Percentiles rank a stretch among this genome's conserved stretches.
Evolutionary conservation across 225 moss, liverwort and hornwort species (phyloP).

Genomic region (Polytrichum formosum): DNA sequence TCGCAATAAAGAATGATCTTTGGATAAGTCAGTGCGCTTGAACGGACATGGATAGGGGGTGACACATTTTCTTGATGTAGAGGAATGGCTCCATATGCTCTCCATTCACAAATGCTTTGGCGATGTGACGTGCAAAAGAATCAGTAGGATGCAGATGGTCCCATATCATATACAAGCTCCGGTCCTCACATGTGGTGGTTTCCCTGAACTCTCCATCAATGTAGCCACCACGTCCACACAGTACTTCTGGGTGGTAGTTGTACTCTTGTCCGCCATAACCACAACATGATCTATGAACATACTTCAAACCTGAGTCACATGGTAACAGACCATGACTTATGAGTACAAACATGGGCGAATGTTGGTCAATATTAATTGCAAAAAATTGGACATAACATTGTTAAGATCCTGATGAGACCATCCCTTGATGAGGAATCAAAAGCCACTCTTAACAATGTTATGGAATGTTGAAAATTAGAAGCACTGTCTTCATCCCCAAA

Average conservation of each 20-base stretch:
- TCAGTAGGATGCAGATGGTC: slow-evolving; percentile 21
- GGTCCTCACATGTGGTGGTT: slow-evolving; percentile 24
- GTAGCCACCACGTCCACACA: not conserved
- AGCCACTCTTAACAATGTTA: not conserved
- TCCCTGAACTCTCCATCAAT: slow-evolving; percentile 2
- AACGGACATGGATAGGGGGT: not conserved
- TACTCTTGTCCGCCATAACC: not conserved
- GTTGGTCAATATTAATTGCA: not conserved
- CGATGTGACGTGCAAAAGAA: slow-evolving; percentile 29
- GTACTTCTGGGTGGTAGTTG: not conserved
- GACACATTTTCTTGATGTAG: slow-evolving; percentile 7
- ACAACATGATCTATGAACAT: slow-evolving; percentile 33
- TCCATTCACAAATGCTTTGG: slow-evolving; percentile 33
- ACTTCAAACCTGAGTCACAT: slow-evolving; percentile 25
- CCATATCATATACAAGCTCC: slow-evolving; percentile 35
- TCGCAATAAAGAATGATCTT: too few relatives aligned
- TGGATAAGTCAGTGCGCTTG: too few relatives aligned
- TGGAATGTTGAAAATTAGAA: not conserved
- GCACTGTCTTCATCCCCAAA: not conserved
- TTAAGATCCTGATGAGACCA: not conserved
- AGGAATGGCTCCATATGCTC: slow-evolving; percentile 22
- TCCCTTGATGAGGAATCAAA: not conserved
- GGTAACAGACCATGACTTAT: not conserved
- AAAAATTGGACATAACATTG: not conserved
- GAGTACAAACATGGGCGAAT: not conserved